Base-by-base conservation (phyloP, 2,329 filamentous ascomycete species). In the Sclerotinia borealis region DNA sequence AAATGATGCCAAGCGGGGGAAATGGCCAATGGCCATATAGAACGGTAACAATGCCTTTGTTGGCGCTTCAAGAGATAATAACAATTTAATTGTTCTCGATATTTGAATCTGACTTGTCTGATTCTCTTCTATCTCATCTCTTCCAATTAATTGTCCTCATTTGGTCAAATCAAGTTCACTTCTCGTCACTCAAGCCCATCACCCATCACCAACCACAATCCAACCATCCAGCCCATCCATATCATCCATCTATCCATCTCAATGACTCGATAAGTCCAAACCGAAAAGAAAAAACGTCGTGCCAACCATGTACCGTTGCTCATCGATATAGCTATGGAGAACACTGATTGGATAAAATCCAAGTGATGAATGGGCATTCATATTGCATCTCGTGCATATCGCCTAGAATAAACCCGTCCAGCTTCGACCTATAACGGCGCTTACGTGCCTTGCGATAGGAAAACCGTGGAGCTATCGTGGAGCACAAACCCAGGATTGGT, bases 371-470 rank as follows among this genome's bases (percentile, higher is more conserved):
- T 36, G n/a, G n/a, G 59, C 48, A 51, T 52, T 41, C 29, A 41
- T 36, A 47, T 54, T 61, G 59, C 48, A 55, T 41, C 52, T 43
- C 37, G 47, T 61, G 48, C 59, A 61, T 61, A 22, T 31, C 48
- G 59, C 59, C 43, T 43, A 61, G 48, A 61, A 54, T 52, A 36
- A 61, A 43, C 58, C 59, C 47, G 48, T 61, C 22, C 47, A 15
- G n/a, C 45, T 25, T 19, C 25, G 36, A 34, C 59, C 59, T 52
- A 37, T 54, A 43, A 61, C 25, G 37, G 59, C 59, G 59, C 45
- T 51, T 61, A 61, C 22, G 59, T 61, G 45, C 59, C 59, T 61
- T 61, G 34, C 47, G 34, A 52, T 22, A 34, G 17, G 13, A 27
- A 43, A 50, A 41, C 13, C 31, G 27, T 43, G 48, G 36, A 50